Evolutionary conservation across 805 yeast species (phyloP).

Genomic region (Saturnispora quitensis): DNA sequence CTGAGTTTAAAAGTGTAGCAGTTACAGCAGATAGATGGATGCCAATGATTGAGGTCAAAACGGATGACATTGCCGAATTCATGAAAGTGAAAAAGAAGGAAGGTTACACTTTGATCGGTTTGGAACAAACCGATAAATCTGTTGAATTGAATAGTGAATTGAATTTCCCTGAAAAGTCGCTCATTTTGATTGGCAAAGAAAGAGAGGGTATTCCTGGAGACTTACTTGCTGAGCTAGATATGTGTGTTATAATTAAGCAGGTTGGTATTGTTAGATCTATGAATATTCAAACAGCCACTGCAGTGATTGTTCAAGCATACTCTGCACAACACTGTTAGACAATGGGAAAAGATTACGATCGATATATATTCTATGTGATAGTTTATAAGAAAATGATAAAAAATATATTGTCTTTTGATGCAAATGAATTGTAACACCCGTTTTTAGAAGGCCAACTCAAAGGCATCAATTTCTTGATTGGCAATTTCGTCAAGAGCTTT

Average conservation of each 20-base stretch:
- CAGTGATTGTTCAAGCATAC: conserved; percentile 87
- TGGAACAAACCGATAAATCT: conserved; percentile 91
- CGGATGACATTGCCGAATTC: conserved; percentile 43
- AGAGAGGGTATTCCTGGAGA: conserved; percentile 89
- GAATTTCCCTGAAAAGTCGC: conserved; percentile 69
- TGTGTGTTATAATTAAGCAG: conserved; percentile 86
- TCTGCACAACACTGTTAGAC: conserved; percentile 52
- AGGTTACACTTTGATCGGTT: conserved; percentile 82
- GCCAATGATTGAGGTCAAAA: conserved; percentile 78
- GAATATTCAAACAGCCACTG: conserved; percentile 97
- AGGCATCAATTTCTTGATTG: conserved; percentile 30
- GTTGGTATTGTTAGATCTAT: conserved; percentile 87
- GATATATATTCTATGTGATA: background rate
- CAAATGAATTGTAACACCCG: background rate
- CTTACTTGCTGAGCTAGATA: conserved; percentile 68
- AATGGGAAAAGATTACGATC: background rate
- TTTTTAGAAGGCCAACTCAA: conserved; percentile 19
- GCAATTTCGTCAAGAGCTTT: conserved; percentile 45
- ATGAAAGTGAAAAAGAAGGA: conserved; percentile 53
- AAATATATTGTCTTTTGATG: background rate
- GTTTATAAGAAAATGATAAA: background rate
- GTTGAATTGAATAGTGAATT: conserved; percentile 54
- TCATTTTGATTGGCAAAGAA: conserved; percentile 77
- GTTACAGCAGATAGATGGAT: conserved; percentile 94
- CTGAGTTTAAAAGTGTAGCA: conserved; percentile 78